phyloP scores from a whole-genome alignment of 192 early-diverging fungal genomes.

The Coemansia reversa region DNA sequence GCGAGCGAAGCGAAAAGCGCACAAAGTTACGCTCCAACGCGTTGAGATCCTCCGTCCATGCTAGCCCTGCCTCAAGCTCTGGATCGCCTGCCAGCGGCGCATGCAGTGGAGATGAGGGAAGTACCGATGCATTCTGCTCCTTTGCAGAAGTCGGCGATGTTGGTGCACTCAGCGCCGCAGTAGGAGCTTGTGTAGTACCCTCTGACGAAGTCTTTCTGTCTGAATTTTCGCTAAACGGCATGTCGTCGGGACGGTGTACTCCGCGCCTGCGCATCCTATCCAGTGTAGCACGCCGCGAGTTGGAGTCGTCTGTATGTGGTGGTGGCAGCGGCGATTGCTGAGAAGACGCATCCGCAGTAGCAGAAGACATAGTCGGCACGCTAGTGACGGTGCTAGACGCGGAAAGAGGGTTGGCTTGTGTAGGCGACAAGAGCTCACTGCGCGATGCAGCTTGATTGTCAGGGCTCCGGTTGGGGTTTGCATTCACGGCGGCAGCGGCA shows the following conservation, averaged over 20 bases:
- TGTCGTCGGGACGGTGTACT: conserved; percentile 19
- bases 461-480: conserved; percentile 2
- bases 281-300: background rate
- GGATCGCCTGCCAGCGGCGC: conserved; percentile 12
- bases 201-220: background rate
- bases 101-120: conserved; percentile 8
- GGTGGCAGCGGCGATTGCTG: background rate
- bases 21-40: conserved; percentile 50
- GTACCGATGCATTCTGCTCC: conserved; percentile 2
- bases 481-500: conserved; percentile 7
- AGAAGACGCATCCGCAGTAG: conserved; percentile 3
- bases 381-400: conserved; percentile 7
- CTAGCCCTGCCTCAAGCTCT: conserved; percentile 27
- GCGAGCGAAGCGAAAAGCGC: conserved; percentile 38
- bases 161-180: conserved; percentile 6
- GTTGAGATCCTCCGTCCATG: conserved; percentile 49
- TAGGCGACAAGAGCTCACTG: background rate
- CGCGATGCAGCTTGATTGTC: background rate
- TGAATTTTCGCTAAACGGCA: conserved; percentile 10
- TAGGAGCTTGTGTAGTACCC: background rate
- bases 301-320: background rate
- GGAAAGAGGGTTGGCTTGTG: background rate
- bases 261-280: conserved; percentile 13
- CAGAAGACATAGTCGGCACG: conserved; percentile 5
- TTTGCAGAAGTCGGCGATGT: conserved; percentile 16